Conservation (phyloP, 495 filamentous ascomycete species). For the Lepidopterella palustris region DNA sequence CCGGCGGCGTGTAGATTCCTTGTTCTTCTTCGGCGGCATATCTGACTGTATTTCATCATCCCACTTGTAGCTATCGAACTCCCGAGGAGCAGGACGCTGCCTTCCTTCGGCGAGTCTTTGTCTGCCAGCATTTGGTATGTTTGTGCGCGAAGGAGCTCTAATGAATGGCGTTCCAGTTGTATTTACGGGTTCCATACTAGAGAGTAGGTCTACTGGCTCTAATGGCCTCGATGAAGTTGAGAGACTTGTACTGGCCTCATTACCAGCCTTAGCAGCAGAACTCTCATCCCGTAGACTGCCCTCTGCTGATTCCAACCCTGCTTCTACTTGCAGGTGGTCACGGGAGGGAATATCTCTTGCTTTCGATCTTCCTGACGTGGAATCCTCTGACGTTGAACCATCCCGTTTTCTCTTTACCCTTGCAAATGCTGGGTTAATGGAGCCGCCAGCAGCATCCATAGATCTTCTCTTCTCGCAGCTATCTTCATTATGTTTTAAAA, state of each 20-base stretch:
- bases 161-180: conserved; percentile 41
- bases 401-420: conserved; percentile 21
- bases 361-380: not conserved
- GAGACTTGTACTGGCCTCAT: conserved; percentile 5
- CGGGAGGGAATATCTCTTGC: conserved; percentile 19
- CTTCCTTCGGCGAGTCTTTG: conserved; percentile 10
- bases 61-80: conserved; percentile 39
- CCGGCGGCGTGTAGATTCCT: conserved; percentile 4
- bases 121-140: conserved; percentile 10
- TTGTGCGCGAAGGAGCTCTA: conserved; percentile 36
- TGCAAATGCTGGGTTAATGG: conserved; percentile 10
- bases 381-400: conserved; percentile 16
- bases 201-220: conserved; percentile 9
- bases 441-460: conserved; percentile 8
- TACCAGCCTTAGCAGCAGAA: not conserved
- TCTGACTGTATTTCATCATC: conserved; percentile 31
- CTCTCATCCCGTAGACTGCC: too few species aligned
- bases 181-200: conserved; percentile 6
- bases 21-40: conserved; percentile 10
- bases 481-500: conserved; percentile 34
- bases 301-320: conserved; percentile 16
- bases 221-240: conserved; percentile 15
- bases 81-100: conserved; percentile 17
- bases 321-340: not conserved
- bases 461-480: conserved; percentile 24